phyloP scores from a whole-genome alignment of 163 green algal species.

The Prototheca stagnorum region DNA sequence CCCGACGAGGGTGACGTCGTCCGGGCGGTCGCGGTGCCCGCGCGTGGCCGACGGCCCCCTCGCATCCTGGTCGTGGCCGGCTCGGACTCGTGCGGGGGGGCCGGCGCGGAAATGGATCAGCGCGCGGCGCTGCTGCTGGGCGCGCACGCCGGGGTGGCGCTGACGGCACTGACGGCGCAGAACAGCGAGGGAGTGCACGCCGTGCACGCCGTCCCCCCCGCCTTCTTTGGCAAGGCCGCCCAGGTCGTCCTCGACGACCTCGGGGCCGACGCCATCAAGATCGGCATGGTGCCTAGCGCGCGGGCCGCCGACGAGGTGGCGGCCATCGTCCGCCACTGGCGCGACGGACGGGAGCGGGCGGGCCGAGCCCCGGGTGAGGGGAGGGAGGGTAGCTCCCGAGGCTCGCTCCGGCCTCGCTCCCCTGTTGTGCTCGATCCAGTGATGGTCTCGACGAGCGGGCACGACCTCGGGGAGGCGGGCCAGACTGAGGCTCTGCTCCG shows the following conservation, averaged over 20 bases:
- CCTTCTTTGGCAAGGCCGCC: constrained; percentile 63
- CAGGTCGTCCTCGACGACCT: constrained; percentile 71
- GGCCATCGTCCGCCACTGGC: constrained; percentile 25
- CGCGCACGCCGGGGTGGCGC: constrained; percentile 51
- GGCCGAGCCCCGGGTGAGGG: background rate
- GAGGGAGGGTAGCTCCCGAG: too few relatives aligned
- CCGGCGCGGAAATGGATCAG: constrained; percentile 69
- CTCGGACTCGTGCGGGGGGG: constrained; percentile 79
- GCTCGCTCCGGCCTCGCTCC: too few relatives aligned
- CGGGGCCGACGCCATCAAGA: constrained; percentile 72
- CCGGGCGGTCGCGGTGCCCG: background rate
- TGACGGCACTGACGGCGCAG: constrained; percentile 85
- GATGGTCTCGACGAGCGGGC: constrained; percentile 70
- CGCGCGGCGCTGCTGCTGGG: constrained; percentile 59
- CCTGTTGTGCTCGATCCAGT: constrained; percentile 83
- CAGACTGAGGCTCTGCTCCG: constrained; percentile 44
- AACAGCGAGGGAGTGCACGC: constrained; percentile 74
- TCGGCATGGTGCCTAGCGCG: constrained; percentile 84
- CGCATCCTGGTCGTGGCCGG: constrained; percentile 74
- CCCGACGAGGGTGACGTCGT: background rate
- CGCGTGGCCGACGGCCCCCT: constrained; percentile 23
- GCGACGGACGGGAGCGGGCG: too few relatives aligned
- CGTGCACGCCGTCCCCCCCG: constrained; percentile 37
- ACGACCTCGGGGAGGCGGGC: too few relatives aligned
- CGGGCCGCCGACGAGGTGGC: constrained; percentile 42